A percentile compares a stretch with the other conserved stretches of the same genome.
Evolutionary conservation across 805 yeast genomes (phyloP).

Genomic region (Saccharomycopsis schoenii): DNA sequence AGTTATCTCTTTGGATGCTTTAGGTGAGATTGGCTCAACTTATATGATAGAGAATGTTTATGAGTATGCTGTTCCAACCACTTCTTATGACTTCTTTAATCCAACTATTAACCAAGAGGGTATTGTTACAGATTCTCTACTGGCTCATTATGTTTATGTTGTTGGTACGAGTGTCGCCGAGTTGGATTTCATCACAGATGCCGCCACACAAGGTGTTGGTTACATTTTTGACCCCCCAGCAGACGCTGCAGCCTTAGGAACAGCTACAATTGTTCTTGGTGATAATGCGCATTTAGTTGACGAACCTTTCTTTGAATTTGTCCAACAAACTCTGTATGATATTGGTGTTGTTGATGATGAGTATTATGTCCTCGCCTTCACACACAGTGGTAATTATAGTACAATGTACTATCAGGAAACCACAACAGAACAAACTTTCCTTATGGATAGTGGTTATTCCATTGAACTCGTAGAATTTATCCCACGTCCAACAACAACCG

Average conservation of each 20-base stretch:
- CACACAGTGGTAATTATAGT: neutral
- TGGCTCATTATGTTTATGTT: neutral
- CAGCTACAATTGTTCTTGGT: neutral
- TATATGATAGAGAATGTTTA: neutral
- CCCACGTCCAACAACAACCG: neutral
- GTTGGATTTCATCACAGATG: neutral
- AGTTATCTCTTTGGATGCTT: neutral
- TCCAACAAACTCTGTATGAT: neutral
- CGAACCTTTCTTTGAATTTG: neutral
- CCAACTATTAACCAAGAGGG: neutral
- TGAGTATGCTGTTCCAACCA: neutral
- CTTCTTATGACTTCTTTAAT: neutral
- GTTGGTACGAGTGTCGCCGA: neutral
- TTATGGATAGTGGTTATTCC: neutral
- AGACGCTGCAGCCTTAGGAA: neutral
- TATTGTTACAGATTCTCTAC: neutral
- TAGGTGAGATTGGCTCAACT: neutral
- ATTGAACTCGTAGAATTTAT: neutral
- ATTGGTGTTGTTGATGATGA: neutral
- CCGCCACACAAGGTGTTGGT: neutral
- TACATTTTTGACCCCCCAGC: neutral
- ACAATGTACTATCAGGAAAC: neutral
- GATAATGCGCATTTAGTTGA: neutral
- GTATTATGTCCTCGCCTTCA: neutral
- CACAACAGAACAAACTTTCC: neutral